Base-by-base conservation (phyloP, 176 grass and related monocot species). In the Alopecurus myosuroides region DNA sequence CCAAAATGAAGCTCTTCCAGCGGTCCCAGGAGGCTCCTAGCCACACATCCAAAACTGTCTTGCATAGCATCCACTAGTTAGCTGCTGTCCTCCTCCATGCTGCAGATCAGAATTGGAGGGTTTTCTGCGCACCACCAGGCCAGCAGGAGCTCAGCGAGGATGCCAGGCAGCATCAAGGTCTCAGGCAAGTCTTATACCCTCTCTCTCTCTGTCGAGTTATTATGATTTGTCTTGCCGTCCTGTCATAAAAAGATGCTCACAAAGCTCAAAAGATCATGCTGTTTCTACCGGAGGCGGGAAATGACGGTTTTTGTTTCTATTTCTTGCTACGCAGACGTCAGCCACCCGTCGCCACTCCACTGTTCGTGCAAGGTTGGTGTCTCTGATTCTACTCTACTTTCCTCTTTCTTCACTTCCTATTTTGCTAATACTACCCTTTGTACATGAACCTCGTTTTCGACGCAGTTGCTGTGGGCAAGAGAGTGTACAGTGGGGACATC, bases 111-210 rank as follows among this genome's bases (percentile, higher is more conserved):
- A 31, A 79, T 73, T 90, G 79, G 36, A 39, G 34, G 88, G 79
- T 66, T 66, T 66, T 86, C 72, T 86, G 51, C 65, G 84, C 65
- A 56, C 28, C 65, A 25, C 44, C 42, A 25, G 13, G 45, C 45
- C 34, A 77, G 17, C 74, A 79, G 36, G 44, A 51, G 14, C 45
- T 85, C 63, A 63, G 23, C 26, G 77, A 90, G 20, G 55, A 90
- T 90, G 88, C 79, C 88, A 64, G 88, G 88, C 55, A 78, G 84
- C 74, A 90, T 90, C 88, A 55, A 56, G 8, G 22, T 90, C 74
- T 74, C 88, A 74, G 88, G 88, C 48, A 46, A 53, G 5, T 36
- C 36, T n/a, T 34, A 64, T 64, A 22, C 15, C 23, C 12, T n/a
- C n/a, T n/a, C 11, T 19, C 3, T 31, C 3, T 69, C 48, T 51